Percentiles rank a stretch among this genome's conserved stretches.
Evolutionary conservation across 345 rosid species (phyloP).

Genomic region (Dimocarpus longan): DNA sequence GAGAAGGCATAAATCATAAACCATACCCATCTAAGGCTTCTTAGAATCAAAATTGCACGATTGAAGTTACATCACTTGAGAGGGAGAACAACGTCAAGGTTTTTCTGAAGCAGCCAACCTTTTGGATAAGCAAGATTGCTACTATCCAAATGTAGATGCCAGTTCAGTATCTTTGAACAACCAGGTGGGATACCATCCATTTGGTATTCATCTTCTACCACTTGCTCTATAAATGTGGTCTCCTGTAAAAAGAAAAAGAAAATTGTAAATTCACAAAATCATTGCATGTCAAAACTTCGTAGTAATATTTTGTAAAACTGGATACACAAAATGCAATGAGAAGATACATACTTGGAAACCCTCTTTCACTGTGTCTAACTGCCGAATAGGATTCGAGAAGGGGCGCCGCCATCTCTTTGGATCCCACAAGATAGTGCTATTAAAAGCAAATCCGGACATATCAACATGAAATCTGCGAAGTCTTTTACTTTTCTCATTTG

Average conservation of each 20-base stretch:
- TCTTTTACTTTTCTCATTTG: constrained; percentile 88
- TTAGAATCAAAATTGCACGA: constrained; percentile 26
- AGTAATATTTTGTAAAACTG: background rate
- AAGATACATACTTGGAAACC: constrained; percentile 78
- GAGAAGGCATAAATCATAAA: background rate
- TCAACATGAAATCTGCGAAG: constrained; percentile 90
- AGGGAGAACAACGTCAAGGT: constrained; percentile 59
- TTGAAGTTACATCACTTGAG: constrained; percentile 35
- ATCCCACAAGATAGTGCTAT: constrained; percentile 93
- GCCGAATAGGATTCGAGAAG: constrained; percentile 56
- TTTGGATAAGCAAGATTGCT: constrained; percentile 59
- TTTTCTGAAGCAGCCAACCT: constrained; percentile 72
- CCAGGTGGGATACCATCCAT: constrained; percentile 79
- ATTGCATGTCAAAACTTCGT: background rate
- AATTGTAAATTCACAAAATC: background rate
- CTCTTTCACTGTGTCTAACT: constrained; percentile 79
- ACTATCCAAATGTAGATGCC: constrained; percentile 90
- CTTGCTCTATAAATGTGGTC: constrained; percentile 87
- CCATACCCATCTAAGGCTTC: constrained; percentile 29
- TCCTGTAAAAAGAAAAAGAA: constrained; percentile 50
- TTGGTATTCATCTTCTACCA: constrained; percentile 88
- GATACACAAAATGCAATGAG: constrained; percentile 1
- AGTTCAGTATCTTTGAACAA: constrained; percentile 78
- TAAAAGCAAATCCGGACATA: constrained; percentile 97
- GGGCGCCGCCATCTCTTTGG: constrained; percentile 75